phyloP scores from a whole-genome alignment of 2,329 filamentous ascomycete genomes.

The Trichoderma asperellum region DNA sequence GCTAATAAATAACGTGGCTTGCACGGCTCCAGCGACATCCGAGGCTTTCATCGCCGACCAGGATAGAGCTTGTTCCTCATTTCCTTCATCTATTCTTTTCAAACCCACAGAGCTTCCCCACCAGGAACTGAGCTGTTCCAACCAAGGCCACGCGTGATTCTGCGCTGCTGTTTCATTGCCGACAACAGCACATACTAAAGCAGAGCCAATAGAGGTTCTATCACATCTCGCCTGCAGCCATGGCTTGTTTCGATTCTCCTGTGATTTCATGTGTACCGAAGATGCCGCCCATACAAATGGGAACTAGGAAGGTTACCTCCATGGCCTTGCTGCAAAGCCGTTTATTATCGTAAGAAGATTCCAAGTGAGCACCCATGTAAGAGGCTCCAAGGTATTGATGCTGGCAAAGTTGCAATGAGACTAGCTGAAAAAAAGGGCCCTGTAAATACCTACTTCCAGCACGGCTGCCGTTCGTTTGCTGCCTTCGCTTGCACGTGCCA shows the following conservation, averaged over 20 bases:
- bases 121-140: background rate
- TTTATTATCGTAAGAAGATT: background rate
- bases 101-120: background rate
- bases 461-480: background rate
- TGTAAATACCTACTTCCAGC: background rate
- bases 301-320: background rate
- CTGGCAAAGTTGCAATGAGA: background rate
- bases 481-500: background rate
- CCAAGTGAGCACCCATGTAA: background rate
- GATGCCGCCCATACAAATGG: background rate
- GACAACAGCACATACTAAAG: background rate
- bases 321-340: background rate
- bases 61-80: background rate
- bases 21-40: slow-evolving; percentile 5
- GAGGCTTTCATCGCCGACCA: background rate
- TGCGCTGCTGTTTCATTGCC: background rate
- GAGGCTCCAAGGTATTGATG: background rate
- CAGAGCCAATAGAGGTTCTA: background rate
- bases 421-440: background rate
- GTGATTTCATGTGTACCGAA: background rate
- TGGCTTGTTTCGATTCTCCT: background rate
- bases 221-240: background rate
- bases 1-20: background rate
- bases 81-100: background rate
- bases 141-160: background rate